phyloP scores from a whole-genome alignment of 75 land plant genomes.

The Ceratopteris richardii region DNA sequence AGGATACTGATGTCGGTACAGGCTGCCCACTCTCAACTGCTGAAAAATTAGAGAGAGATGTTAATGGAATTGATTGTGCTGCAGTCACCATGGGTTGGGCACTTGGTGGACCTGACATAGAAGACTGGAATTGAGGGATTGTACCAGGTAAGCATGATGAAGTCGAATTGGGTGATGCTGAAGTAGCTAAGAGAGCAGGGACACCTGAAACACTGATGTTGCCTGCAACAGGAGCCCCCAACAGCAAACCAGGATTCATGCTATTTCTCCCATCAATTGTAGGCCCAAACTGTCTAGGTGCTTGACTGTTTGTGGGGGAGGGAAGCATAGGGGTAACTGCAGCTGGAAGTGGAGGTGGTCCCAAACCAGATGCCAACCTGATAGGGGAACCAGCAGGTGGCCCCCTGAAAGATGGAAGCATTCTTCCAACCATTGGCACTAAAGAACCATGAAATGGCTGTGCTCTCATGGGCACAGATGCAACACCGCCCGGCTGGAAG shows the following conservation, averaged over 20 bases:
- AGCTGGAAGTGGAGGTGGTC: background rate
- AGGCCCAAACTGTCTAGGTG: background rate
- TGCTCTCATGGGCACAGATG: background rate
- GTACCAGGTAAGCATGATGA: background rate
- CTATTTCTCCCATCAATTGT: background rate
- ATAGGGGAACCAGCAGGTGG: background rate
- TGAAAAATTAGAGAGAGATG: background rate
- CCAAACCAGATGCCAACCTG: background rate
- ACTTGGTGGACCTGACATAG: background rate
- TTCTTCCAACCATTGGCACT: background rate
- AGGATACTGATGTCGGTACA: background rate
- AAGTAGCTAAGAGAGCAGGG: background rate
- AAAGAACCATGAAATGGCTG: background rate
- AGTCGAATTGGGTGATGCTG: background rate
- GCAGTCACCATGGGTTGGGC: background rate
- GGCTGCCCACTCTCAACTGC: background rate
- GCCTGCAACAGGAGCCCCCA: no score
- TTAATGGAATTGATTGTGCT: background rate
- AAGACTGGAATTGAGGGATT: no score
- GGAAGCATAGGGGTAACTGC: background rate
- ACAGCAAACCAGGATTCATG: no score
- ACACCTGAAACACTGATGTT: background rate
- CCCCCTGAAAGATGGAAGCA: slow-evolving; percentile 5
- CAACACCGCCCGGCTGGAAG: background rate
- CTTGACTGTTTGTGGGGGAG: background rate